These are phyloP conservation scores for Gossypium bickii DNA, from an alignment of 345 rosid genomes.

Conservation along the genomic window DNA sequence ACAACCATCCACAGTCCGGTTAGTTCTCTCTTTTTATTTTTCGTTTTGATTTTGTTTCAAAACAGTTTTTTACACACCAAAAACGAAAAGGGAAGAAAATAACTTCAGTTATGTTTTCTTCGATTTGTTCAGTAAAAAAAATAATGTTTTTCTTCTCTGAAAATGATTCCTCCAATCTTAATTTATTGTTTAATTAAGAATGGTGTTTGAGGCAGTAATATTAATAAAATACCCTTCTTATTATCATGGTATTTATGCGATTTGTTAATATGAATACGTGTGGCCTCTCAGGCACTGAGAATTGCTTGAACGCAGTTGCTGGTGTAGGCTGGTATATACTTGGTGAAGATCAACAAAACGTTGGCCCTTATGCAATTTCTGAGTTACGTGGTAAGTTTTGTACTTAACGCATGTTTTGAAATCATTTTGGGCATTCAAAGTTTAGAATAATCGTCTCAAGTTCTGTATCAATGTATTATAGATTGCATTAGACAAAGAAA, in stretches of 20 bases:
- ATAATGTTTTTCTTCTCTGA: neutral
- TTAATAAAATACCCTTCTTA: neutral
- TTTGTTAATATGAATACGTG: neutral
- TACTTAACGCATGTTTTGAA: neutral
- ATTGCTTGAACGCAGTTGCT: conserved; percentile 15
- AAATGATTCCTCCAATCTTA: neutral
- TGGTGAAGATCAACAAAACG: conserved; percentile 54
- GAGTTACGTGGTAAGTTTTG: conserved; percentile 66
- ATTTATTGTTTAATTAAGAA: neutral
- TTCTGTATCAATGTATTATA: neutral
- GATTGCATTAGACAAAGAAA: conserved; percentile 8
- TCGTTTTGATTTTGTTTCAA: neutral
- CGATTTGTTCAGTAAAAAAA: neutral
- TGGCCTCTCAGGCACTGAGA: conserved; percentile 13
- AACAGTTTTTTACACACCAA: neutral
- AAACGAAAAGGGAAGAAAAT: neutral
- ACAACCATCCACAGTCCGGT: neutral
- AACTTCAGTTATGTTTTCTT: neutral
- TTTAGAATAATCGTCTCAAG: conserved; percentile 20
- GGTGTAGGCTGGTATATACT: conserved; percentile 79
- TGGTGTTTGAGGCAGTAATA: neutral
- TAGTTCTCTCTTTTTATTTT: neutral
- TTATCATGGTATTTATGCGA: neutral
- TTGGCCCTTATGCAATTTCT: conserved; percentile 69
- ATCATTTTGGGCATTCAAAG: neutral